Evolutionary conservation across 2,329 filamentous ascomycete species (phyloP).

Genomic region (Paraphoma chrysanthemicola): DNA sequence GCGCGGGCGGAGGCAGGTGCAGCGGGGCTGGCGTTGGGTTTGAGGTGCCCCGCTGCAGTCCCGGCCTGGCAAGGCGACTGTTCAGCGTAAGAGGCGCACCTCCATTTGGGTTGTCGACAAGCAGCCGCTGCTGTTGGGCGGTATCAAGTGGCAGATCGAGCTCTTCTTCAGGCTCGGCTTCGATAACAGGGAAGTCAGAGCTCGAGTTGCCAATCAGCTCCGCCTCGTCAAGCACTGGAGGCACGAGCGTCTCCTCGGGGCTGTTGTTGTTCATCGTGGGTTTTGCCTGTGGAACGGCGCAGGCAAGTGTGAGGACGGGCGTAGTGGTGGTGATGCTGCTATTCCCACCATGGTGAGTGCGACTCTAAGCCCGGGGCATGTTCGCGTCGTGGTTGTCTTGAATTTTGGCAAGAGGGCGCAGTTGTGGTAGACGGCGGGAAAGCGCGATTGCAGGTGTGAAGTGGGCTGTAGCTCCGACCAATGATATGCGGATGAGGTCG

Average conservation of each 20-base stretch:
- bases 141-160: constrained; percentile 47
- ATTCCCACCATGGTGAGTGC: constrained; percentile 31
- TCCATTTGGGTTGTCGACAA: constrained; percentile 32
- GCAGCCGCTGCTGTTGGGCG: constrained; percentile 41
- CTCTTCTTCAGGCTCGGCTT: constrained; percentile 39
- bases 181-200: constrained; percentile 39
- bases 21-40: constrained; percentile 49
- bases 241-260: constrained; percentile 39
- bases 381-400: not conserved
- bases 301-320: constrained; percentile 13
- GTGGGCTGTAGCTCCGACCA: constrained; percentile 20
- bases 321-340: constrained; percentile 14
- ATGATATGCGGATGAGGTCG: constrained; percentile 11
- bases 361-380: constrained; percentile 30
- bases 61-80: constrained; percentile 37
- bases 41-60: constrained; percentile 50
- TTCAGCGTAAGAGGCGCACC: constrained; percentile 33
- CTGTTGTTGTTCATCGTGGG: constrained; percentile 36
- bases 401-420: not conserved
- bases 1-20: constrained; percentile 53
- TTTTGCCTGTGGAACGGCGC: constrained; percentile 14
- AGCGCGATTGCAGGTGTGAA: constrained; percentile 14
- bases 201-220: constrained; percentile 43
- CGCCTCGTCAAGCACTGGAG: constrained; percentile 45
- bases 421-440: constrained; percentile 6